Conservation (phyloP, 140 eudicot genomes). For the Senecio squalidus region DNA sequence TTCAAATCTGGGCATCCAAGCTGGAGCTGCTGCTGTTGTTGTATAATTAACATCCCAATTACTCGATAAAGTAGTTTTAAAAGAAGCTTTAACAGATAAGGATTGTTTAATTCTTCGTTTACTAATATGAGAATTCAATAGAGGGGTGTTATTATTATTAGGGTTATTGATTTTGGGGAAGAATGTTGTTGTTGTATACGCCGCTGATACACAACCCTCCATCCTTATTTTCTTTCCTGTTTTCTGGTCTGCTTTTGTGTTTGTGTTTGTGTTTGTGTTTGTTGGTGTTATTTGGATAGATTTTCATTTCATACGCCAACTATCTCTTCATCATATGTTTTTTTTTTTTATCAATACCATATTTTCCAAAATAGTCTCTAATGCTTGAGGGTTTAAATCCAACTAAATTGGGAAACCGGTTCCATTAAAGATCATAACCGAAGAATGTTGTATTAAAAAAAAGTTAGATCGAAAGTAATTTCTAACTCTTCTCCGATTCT, state of each 20-base stretch:
- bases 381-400: background rate
- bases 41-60: background rate
- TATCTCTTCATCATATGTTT: background rate
- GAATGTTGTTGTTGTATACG: slow-evolving; percentile 39
- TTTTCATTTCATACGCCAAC: background rate
- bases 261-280: background rate
- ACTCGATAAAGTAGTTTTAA: slow-evolving; percentile 16
- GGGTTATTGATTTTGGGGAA: slow-evolving; percentile 14
- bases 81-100: slow-evolving; percentile 37
- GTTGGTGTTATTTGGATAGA: background rate
- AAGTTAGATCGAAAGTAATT: slow-evolving; percentile 5
- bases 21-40: slow-evolving; percentile 51
- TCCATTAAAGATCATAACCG: slow-evolving; percentile 2
- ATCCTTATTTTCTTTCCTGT: slow-evolving; percentile 14
- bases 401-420: too few species aligned
- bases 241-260: background rate
- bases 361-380: background rate
- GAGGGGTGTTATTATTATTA: slow-evolving; percentile 19
- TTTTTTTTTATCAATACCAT: background rate
- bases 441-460: background rate
- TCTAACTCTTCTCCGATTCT: slow-evolving; percentile 13
- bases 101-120: slow-evolving; percentile 14
- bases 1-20: slow-evolving; percentile 76
- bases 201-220: slow-evolving; percentile 58
- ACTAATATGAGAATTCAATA: slow-evolving; percentile 4